Base-by-base conservation (phyloP, 768 basidiomycete genomes). In the Mrakia frigida region DNA sequence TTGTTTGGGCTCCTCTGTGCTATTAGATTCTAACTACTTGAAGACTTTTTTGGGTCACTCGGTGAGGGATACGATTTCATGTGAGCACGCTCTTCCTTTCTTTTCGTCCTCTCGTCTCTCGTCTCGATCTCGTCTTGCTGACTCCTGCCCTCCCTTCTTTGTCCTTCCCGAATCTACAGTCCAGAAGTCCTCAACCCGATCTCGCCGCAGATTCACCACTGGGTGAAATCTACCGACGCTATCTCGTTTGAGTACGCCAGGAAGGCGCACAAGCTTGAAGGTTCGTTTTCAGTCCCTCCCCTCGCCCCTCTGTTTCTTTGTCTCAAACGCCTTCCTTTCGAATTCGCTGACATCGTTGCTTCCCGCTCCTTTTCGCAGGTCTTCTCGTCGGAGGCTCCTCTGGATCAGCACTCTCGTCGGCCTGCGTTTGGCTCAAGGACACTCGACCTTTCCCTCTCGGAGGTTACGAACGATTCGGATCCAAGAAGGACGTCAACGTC, bases 321-420 rank as follows among this genome's bases (percentile, higher is more conserved):
- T n/a, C n/a, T n/a, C n/a, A n/a, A n/a, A n/a, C n/a, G n/a, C n/a
- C n/a, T n/a, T n/a, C n/a, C n/a, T n/a, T 21, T 18, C 46, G 46
- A 50, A 4, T 2, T 14, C 16, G 2, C 16, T 1, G 16, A 43
- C 43, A 2, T 43, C 16, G 6, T 13, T 14, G 43, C 11, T 43
- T 43, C 43, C 16, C 43, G 43, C 43, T 43, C 43, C n/a, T n/a
- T n/a, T n/a, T n/a, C 23, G 25, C 68, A 84, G 95, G 92, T 0
- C 87, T 98, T 13, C 86, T 99, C 3, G 91, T 97, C 4, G 97
- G 97, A 10, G 97, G 97, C 2, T 95, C 92, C 81, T 92, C 91
- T 79, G 97, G 97, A 0, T 93, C 92, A 81, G 89, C 91, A 0
- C 84, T 98, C 53, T 87, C 89, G 35, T 93, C 91, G 61, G 88